Percentiles rank a stretch among this genome's conserved stretches.
phyloP scores from a whole-genome alignment of 31 red algal species.

The Asparagopsis taxiformis region DNA sequence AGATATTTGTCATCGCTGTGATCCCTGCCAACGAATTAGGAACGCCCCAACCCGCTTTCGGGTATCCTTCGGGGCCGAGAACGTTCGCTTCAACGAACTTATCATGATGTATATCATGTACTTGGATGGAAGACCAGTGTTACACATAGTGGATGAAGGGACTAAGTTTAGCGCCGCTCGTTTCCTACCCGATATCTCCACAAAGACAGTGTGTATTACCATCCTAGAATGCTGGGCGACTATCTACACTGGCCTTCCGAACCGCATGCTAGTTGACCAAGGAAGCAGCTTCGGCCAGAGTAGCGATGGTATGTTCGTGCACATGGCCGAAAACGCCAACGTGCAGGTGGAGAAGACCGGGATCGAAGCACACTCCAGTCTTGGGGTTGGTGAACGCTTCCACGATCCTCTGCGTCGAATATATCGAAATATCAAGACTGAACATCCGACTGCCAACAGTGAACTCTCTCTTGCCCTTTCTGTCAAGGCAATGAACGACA shows the following conservation, averaged over 20 bases:
- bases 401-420: constrained; percentile 3
- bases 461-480: not conserved
- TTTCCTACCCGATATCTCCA: not conserved
- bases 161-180: not conserved
- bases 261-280: not conserved
- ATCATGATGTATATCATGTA: not conserved
- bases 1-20: not conserved
- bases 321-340: not conserved
- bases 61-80: constrained; percentile 1
- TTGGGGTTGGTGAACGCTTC: constrained; percentile 14
- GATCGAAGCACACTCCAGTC: constrained; percentile 9
- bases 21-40: constrained; percentile 4
- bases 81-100: not conserved
- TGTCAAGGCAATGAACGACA: constrained; percentile 19
- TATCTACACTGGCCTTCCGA: not conserved
- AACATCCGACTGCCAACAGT: not conserved
- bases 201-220: not conserved
- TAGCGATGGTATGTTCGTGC: not conserved
- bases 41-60: not conserved
- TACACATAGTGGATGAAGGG: not conserved
- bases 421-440: not conserved
- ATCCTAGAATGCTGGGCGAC: not conserved
- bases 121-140: not conserved
- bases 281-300: not conserved
- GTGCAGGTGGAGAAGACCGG: not conserved